Evolutionary conservation across 192 early-diverging fungal species (phyloP), one percentile per base, ranked within the genome.

Genomic region (Linnemannia elongata): DNA sequence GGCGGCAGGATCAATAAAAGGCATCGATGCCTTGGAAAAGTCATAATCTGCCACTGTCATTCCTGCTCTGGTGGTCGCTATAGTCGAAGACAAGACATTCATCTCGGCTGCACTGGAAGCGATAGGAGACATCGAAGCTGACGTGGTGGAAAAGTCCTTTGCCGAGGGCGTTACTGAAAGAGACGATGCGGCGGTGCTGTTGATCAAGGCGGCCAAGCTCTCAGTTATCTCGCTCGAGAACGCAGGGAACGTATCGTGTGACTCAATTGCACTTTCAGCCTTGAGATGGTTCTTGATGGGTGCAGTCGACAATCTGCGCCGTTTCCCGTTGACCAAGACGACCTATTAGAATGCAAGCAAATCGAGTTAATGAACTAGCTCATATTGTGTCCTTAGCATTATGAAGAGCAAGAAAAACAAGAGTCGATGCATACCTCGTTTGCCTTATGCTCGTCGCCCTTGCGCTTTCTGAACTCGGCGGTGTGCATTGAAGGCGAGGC

Each of bases 1-100:
- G 0, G 82, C 74, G 0, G 79, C 36, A 2, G 80, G 85, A 54
- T 87, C 85, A 6, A 81, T 47, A 77, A 87, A 87, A 6, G 85
- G 76, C 72, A 87, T 81, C 2, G n/a, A 39, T 0, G 66, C 63
- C 24, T 79, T 84, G 3, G 77, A 69, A 76, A 85, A 79, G 39
- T 85, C 83, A 33, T 66, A 80, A n/a, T 57, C 42, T 2, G 60
- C 36, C 5, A 75, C 17, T 5, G 33, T 72, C 18, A 63, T 30
- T 42, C 44, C 76, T 12, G 20, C 20, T 10, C 39, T 41, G 1
- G 72, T 12, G 20, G 42, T 73, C 6, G 27, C 24, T 1, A 30
- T 5, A 49, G 10, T 45, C 6, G 72, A 41, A 3, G n/a, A 12
- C 6, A 45, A 18, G 13, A 45, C 72, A 20, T 30, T 30, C 15